Percentiles rank a stretch among this genome's conserved stretches.
Evolutionary conservation across 2,329 filamentous ascomycete genomes (phyloP).

Genomic region (Phoma sp.): DNA sequence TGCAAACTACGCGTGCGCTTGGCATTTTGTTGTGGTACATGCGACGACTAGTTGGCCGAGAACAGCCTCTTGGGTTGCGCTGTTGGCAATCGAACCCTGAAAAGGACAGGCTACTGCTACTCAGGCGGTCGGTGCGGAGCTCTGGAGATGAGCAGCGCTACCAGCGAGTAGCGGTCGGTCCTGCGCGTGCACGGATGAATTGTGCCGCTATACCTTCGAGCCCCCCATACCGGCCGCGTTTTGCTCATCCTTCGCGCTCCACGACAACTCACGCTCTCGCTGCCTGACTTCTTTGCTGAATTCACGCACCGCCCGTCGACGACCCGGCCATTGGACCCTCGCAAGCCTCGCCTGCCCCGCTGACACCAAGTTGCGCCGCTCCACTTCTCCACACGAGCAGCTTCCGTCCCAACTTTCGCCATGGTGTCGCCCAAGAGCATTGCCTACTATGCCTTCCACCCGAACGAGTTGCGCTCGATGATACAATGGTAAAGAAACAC

Average conservation of each 20-base stretch:
- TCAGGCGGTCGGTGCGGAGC: not conserved
- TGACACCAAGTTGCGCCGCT: constrained; percentile 9
- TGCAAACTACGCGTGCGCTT: not conserved
- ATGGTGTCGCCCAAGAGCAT: constrained; percentile 55
- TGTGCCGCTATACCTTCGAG: constrained; percentile 14
- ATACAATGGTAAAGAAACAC: constrained; percentile 78
- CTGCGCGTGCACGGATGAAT: constrained; percentile 13
- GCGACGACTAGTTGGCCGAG: not conserved
- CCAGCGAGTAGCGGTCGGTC: not conserved
- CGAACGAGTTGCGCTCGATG: constrained; percentile 78
- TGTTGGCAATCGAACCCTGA: constrained; percentile 7
- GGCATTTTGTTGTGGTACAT: not conserved
- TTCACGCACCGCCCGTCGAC: constrained; percentile 6
- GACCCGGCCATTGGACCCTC: constrained; percentile 9
- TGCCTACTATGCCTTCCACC: constrained; percentile 77
- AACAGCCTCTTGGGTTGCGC: not conserved
- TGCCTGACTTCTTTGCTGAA: constrained; percentile 20
- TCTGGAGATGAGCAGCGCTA: constrained; percentile 15
- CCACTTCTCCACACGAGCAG: constrained; percentile 12
- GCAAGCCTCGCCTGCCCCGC: constrained; percentile 6
- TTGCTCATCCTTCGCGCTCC: constrained; percentile 16
- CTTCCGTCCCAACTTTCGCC: constrained; percentile 24
- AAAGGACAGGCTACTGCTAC: not conserved
- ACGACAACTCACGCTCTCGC: constrained; percentile 7
- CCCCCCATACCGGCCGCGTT: constrained; percentile 17